A percentile compares a stretch with the other conserved stretches of the same genome.
phyloP scores from a whole-genome alignment of 2,329 filamentous ascomycete genomes.

The Ceratocystis alfenasii region DNA sequence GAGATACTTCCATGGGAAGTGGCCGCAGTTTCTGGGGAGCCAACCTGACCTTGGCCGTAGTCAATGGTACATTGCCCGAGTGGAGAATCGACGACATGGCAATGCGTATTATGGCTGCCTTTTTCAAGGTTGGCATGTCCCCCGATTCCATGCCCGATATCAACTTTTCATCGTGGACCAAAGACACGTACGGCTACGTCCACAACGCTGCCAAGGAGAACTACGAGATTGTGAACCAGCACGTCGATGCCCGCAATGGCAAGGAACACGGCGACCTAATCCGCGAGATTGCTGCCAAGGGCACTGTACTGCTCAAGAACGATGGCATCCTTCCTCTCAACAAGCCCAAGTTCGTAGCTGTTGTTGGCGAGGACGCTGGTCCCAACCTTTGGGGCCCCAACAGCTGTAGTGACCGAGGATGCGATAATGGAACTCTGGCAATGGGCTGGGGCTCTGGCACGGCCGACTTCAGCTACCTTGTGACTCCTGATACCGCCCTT shows the following conservation, averaged over 20 bases:
- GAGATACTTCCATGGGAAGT: slow-evolving; percentile 65
- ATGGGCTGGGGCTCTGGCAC: slow-evolving; percentile 74
- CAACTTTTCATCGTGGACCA: slow-evolving; percentile 85
- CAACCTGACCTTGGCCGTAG: slow-evolving; percentile 74
- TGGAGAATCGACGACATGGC: slow-evolving; percentile 89
- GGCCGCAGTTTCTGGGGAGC: slow-evolving; percentile 68
- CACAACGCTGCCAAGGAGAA: slow-evolving; percentile 52
- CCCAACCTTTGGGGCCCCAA: slow-evolving; percentile 66
- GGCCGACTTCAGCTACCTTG: slow-evolving; percentile 61
- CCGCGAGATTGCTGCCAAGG: slow-evolving; percentile 63
- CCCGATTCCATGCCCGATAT: slow-evolving; percentile 40
- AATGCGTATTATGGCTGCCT: slow-evolving; percentile 64
- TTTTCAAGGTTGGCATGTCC: slow-evolving; percentile 52
- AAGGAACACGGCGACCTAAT: slow-evolving; percentile 58
- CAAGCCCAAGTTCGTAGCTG: slow-evolving; percentile 60
- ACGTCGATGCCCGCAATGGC: slow-evolving; percentile 68
- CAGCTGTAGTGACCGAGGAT: slow-evolving; percentile 58
- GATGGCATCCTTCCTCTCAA: slow-evolving; percentile 62
- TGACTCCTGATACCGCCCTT: slow-evolving; percentile 61
- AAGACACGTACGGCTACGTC: slow-evolving; percentile 58
- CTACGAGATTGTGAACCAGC: slow-evolving; percentile 60
- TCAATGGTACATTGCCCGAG: slow-evolving; percentile 80
- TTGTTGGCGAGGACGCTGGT: slow-evolving; percentile 75
- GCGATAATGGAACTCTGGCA: slow-evolving; percentile 49
- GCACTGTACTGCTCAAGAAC: slow-evolving; percentile 86